Percentiles rank a stretch among this genome's conserved stretches.
These are phyloP conservation scores for Tolypocladium guangdongense DNA, from an alignment of 2,329 filamentous ascomycete species.

Conservation along the genomic window DNA sequence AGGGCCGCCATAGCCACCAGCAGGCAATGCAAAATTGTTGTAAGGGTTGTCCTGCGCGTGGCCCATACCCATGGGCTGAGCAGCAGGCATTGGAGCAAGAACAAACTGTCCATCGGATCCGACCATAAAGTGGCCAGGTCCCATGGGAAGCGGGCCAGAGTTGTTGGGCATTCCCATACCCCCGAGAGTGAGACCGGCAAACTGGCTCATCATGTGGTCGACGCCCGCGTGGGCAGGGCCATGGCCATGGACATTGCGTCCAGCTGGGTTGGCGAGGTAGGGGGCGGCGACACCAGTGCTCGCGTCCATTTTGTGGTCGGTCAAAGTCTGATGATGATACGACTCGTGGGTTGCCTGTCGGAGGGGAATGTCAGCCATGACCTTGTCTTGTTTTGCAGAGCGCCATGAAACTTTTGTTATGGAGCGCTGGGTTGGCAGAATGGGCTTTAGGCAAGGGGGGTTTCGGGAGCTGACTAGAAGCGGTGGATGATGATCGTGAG, in stretches of 20 bases:
- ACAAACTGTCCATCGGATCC: slow-evolving; percentile 27
- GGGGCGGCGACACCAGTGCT: slow-evolving; percentile 17
- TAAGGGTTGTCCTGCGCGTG: slow-evolving; percentile 23
- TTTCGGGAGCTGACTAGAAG: neutral
- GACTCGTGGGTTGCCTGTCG: slow-evolving; percentile 15
- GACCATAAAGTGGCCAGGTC: slow-evolving; percentile 25
- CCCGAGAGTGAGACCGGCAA: slow-evolving; percentile 26
- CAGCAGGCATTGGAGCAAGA: slow-evolving; percentile 22
- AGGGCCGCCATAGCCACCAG: slow-evolving; percentile 22
- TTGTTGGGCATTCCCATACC: slow-evolving; percentile 21
- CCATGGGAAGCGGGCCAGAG: slow-evolving; percentile 18
- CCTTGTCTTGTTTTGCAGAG: neutral
- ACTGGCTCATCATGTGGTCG: slow-evolving; percentile 24
- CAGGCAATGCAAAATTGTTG: slow-evolving; percentile 18
- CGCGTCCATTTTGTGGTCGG: slow-evolving; percentile 24
- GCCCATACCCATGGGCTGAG: slow-evolving; percentile 23
- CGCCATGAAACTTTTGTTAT: too few species aligned
- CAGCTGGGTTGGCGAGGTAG: slow-evolving; percentile 19
- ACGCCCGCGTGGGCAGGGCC: slow-evolving; percentile 16
- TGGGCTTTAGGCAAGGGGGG: too few species aligned
- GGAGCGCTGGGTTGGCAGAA: too few species aligned
- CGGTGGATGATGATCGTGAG: neutral
- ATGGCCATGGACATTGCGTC: slow-evolving; percentile 18
- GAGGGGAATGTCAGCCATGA: neutral
- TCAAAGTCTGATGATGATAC: slow-evolving; percentile 21